phyloP scores from a whole-genome alignment of 148 eudicot genomes.

The Tetragonia tetragonoides region DNA sequence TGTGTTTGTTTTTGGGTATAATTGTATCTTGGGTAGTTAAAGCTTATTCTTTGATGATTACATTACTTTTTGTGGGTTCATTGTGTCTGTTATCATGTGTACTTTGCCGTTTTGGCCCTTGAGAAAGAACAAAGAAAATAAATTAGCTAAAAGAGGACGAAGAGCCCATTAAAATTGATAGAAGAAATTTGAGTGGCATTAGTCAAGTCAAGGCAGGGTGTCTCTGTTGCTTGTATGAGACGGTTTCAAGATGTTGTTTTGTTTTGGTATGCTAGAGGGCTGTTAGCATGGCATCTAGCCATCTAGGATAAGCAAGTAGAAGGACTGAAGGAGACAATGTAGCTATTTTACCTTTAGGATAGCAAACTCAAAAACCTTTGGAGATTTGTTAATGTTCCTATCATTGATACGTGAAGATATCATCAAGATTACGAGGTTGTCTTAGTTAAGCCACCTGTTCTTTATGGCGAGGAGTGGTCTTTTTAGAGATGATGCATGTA shows the following conservation, averaged over 20 bases:
- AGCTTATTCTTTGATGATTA: constrained; percentile 10
- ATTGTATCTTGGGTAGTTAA: constrained; percentile 7
- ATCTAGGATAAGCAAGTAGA: neutral
- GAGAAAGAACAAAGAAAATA: neutral
- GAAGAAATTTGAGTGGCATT: too few species aligned
- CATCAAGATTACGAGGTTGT: neutral
- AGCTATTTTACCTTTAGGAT: neutral
- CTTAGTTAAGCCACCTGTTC: neutral
- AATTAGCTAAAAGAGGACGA: too few species aligned
- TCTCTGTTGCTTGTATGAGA: neutral
- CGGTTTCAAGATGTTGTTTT: neutral
- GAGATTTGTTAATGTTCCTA: neutral
- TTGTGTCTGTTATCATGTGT: neutral
- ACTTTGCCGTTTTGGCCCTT: neutral
- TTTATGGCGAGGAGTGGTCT: neutral
- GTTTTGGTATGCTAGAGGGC: neutral
- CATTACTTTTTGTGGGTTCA: constrained; percentile 3
- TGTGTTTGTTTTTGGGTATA: neutral
- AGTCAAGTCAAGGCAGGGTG: neutral
- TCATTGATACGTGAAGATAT: neutral
- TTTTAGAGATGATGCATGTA: neutral
- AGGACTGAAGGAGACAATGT: neutral
- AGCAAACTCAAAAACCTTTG: neutral
- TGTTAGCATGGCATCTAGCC: neutral
- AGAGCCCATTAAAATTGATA: too few species aligned